Evolutionary conservation across 1,284 basidiomycete genomes (phyloP), one percentile per base, ranked within the genome.

Genomic region (Tylopilus sp.): DNA sequence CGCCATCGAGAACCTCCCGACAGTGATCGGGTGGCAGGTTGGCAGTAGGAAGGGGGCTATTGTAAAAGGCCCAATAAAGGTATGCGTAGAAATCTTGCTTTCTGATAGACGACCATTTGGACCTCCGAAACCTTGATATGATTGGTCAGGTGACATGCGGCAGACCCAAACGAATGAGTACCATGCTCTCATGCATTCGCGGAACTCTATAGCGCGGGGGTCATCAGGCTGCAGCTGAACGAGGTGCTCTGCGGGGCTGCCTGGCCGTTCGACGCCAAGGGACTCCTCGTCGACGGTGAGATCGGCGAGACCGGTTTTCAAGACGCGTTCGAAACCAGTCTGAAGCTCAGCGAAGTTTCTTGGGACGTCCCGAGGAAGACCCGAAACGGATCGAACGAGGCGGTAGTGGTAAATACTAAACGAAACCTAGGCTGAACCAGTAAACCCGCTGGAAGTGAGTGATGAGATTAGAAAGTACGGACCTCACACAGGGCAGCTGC

Each of bases 61-160:
- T 86, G 68, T 85, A 94, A 57, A 89, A 83, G 12, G 81, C 78
- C 92, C 92, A 96, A 49, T 90, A 84, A 23, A 96, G 70, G 89
- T 92, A 96, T 49, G 79, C 73, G 37, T 76, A 75, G 49, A 92
- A 73, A 61, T 92, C 82, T 35, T 81, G 73, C 16, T 72, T 73
- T 39, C 74, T 79, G 47, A 96, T 78, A 10, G 77, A 73, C 0
- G 86, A 84, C 88, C 89, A 93, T 2, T 83, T 79, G 10, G 74
- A 78, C 58, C 83, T 81, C 55, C 78, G 70, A 68, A 94, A 91
- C 91, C 89, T 67, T 54, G 44, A 51, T 23, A 10, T 6, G 21
- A 30, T 66, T 7, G 60, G 44, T 28, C 3, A 18, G 18, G 13
- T 4, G 13, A 45, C 2, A 28, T 23, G 28, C 16, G 43, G 23